Evolutionary conservation across 768 basidiomycete species (phyloP).

Genomic region (Leccinum disarticulatum): DNA sequence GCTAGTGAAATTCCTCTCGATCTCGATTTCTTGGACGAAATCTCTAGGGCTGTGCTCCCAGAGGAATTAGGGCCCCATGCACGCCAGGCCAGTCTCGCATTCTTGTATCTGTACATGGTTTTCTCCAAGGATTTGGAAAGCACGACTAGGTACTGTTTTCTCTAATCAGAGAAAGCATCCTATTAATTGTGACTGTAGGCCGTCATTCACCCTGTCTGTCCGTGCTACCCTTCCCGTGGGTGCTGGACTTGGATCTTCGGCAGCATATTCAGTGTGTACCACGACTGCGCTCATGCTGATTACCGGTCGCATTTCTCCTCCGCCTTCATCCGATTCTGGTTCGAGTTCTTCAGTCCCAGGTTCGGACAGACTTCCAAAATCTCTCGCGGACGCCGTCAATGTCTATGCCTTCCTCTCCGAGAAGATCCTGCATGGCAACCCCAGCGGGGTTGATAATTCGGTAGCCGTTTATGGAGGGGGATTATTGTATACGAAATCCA

Average conservation of each 20-base stretch:
- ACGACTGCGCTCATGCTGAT: constrained; percentile 79
- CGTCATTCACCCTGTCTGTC: constrained; percentile 74
- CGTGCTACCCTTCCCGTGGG: constrained; percentile 91
- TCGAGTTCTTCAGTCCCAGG: constrained; percentile 33
- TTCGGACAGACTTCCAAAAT: constrained; percentile 57
- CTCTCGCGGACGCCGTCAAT: constrained; percentile 79
- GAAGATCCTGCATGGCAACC: constrained; percentile 96
- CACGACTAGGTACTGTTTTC: constrained; percentile 52
- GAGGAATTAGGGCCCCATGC: constrained; percentile 35
- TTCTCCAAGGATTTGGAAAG: constrained; percentile 46
- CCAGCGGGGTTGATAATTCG: constrained; percentile 96
- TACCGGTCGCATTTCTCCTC: constrained; percentile 63
- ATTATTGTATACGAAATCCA: constrained; percentile 78
- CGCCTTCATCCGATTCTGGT: constrained; percentile 33
- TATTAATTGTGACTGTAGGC: constrained; percentile 42
- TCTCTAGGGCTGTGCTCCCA: constrained; percentile 47
- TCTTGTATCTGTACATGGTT: constrained; percentile 92
- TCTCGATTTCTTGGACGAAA: constrained; percentile 67
- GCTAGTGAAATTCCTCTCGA: constrained; percentile 51
- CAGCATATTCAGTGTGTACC: constrained; percentile 89
- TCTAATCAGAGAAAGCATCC: constrained; percentile 10
- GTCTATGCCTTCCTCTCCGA: constrained; percentile 93
- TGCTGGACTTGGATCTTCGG: constrained; percentile 95
- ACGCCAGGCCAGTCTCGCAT: constrained; percentile 61
- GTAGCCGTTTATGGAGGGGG: constrained; percentile 93